A percentile compares a stretch with the other conserved stretches of the same genome.
Evolutionary conservation across 805 yeast genomes (phyloP).

Genomic region (Suhomyces faveliae): DNA sequence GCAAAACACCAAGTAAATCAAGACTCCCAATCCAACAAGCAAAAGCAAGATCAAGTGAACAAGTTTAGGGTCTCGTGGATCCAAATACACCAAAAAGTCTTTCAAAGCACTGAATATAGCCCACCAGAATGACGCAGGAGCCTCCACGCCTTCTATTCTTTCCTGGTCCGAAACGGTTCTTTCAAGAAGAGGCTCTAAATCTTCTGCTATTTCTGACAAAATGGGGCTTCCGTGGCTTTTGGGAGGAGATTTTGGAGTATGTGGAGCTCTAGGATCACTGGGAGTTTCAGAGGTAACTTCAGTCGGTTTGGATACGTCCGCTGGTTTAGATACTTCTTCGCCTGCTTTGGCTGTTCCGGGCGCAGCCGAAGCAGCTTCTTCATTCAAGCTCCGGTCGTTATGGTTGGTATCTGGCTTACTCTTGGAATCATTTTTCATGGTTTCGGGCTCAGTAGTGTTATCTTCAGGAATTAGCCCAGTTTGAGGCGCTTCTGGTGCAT

Average conservation of each 20-base stretch:
- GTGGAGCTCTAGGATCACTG: too few relatives aligned
- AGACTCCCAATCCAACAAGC: slow-evolving; percentile 4
- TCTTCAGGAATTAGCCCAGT: not conserved
- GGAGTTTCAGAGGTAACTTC: too few relatives aligned
- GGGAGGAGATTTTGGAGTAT: too few relatives aligned
- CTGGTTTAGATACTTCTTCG: not conserved
- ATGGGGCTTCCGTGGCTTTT: not conserved
- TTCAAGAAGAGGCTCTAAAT: not conserved
- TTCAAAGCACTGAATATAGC: not conserved
- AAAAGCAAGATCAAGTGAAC: slow-evolving; percentile 6
- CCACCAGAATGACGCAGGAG: slow-evolving; percentile 1
- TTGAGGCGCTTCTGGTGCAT: not conserved
- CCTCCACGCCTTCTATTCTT: not conserved
- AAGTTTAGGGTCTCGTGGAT: slow-evolving; percentile 7
- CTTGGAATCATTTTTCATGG: too few relatives aligned
- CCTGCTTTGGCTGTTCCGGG: not conserved
- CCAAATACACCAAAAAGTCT: slow-evolving; percentile 2
- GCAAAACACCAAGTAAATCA: slow-evolving; percentile 2
- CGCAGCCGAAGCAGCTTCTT: not conserved
- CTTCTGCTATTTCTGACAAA: slow-evolving; percentile 1
- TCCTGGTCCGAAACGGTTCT: not conserved
- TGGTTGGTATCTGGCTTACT: not conserved
- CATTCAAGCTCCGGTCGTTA: too few relatives aligned
- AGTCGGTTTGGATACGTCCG: too few relatives aligned
- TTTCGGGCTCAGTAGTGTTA: not conserved